Conservation (phyloP, 352 stramenopile species). For the Pythium scleroteichum region DNA sequence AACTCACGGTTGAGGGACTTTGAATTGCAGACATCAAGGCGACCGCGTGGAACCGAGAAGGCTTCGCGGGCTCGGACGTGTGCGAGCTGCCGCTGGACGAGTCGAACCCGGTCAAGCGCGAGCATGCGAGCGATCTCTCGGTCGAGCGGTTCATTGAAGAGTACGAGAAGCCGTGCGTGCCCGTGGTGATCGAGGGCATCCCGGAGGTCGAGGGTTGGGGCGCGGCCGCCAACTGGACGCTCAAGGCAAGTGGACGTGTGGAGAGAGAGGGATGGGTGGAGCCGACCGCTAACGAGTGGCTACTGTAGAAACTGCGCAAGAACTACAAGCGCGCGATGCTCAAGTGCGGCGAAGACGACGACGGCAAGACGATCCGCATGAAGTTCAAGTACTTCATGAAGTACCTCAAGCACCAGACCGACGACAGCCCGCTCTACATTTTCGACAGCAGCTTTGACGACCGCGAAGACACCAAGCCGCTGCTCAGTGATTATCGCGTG, state of each 20-base stretch:
- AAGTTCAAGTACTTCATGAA: slow-evolving; percentile 84
- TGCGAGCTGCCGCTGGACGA: slow-evolving; percentile 76
- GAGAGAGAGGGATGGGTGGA: no score
- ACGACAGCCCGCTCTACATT: slow-evolving; percentile 95
- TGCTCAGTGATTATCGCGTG: slow-evolving; percentile 77
- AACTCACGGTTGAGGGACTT: no score
- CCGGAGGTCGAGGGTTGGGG: slow-evolving; percentile 77
- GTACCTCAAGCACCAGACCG: slow-evolving; percentile 73
- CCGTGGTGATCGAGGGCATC: slow-evolving; percentile 84
- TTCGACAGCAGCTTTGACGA: slow-evolving; percentile 96
- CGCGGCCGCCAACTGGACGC: slow-evolving; percentile 68
- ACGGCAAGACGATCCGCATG: slow-evolving; percentile 76
- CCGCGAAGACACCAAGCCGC: slow-evolving; percentile 72
- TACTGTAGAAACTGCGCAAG: slow-evolving; percentile 47
- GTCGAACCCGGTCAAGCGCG: slow-evolving; percentile 63
- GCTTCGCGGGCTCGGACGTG: slow-evolving; percentile 80
- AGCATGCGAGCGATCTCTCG: slow-evolving; percentile 73
- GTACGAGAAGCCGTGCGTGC: slow-evolving; percentile 74
- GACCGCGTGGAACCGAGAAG: slow-evolving; percentile 66
- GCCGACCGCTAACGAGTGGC: no score
- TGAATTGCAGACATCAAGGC: slow-evolving; percentile 57
- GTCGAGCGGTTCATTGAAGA: slow-evolving; percentile 83
- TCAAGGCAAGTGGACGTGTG: slow-evolving; percentile 43
- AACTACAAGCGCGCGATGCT: slow-evolving; percentile 78
- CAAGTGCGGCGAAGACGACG: slow-evolving; percentile 82